These are phyloP conservation scores for Nemania serpens DNA, from an alignment of 2,329 filamentous ascomycete genomes.

Conservation along the genomic window DNA sequence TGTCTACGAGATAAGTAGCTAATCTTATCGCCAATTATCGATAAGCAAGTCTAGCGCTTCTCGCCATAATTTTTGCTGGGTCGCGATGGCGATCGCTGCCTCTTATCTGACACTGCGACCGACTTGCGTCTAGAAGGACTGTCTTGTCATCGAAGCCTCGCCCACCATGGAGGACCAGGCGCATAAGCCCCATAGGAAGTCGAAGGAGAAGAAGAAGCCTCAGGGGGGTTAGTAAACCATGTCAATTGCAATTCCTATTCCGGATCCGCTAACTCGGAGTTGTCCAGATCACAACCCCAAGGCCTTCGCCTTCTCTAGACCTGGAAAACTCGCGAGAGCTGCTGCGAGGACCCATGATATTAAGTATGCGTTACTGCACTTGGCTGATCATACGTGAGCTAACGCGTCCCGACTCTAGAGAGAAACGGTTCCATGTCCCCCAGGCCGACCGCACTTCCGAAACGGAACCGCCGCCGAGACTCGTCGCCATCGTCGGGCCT, in stretches of 20 bases:
- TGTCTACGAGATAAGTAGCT: not conserved
- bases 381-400: not conserved
- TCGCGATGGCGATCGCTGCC: slow-evolving; percentile 2
- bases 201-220: slow-evolving; percentile 85
- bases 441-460: slow-evolving; percentile 95
- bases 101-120: too few species aligned
- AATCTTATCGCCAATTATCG: slow-evolving; percentile 30
- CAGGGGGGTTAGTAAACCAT: slow-evolving; percentile 56
- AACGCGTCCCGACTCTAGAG: slow-evolving; percentile 63
- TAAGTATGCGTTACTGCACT: slow-evolving; percentile 4
- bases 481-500: slow-evolving; percentile 93
- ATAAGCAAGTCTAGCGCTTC: slow-evolving; percentile 2
- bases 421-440: slow-evolving; percentile 94
- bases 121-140: not conserved
- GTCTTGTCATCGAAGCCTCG: slow-evolving; percentile 10
- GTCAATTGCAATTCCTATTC: slow-evolving; percentile 1
- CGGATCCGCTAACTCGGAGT: slow-evolving; percentile 29
- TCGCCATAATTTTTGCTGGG: slow-evolving; percentile 19
- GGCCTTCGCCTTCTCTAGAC: slow-evolving; percentile 83
- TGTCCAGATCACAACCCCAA: slow-evolving; percentile 77
- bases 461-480: slow-evolving; percentile 82
- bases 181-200: slow-evolving; percentile 82
- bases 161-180: slow-evolving; percentile 75
- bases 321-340: slow-evolving; percentile 77
- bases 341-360: slow-evolving; percentile 60